phyloP scores from a whole-genome alignment of 345 rosid species.

The Eucalyptus curtisii region DNA sequence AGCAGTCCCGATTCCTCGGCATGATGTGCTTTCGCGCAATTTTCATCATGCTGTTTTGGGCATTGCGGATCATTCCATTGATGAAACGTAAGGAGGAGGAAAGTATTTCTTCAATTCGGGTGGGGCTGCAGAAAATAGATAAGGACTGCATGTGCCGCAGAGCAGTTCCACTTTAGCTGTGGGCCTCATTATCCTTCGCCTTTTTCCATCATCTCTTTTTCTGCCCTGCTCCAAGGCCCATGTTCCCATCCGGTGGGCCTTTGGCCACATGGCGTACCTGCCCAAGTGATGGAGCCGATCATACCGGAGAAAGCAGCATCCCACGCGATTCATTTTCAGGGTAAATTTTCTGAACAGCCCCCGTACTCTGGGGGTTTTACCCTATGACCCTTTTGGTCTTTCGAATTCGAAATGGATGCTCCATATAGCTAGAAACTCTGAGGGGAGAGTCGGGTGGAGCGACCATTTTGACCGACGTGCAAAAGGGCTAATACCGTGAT shows the following conservation, averaged over 20 bases:
- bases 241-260: not conserved
- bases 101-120: not conserved
- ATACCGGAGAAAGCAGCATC: not conserved
- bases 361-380: not conserved
- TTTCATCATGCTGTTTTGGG: not conserved
- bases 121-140: not conserved
- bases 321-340: not conserved
- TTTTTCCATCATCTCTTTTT: not conserved
- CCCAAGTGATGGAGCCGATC: not conserved
- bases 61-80: not conserved
- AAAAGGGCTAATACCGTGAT: not conserved
- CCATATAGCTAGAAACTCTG: not conserved
- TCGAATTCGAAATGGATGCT: not conserved
- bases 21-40: not conserved
- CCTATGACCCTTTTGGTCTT: not conserved
- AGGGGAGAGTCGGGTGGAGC: not conserved
- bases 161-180: not conserved
- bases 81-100: not conserved
- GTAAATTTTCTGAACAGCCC: not conserved
- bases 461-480: not conserved
- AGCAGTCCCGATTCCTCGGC: not conserved
- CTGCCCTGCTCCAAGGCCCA: not conserved
- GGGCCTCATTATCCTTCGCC: not conserved
- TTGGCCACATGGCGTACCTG: not conserved
- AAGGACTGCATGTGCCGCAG: not conserved